A percentile compares a stretch with the other conserved stretches of the same genome.
Evolutionary conservation across 345 rosid genomes (phyloP).

Genomic region (Arabidopsis arenosa): DNA sequence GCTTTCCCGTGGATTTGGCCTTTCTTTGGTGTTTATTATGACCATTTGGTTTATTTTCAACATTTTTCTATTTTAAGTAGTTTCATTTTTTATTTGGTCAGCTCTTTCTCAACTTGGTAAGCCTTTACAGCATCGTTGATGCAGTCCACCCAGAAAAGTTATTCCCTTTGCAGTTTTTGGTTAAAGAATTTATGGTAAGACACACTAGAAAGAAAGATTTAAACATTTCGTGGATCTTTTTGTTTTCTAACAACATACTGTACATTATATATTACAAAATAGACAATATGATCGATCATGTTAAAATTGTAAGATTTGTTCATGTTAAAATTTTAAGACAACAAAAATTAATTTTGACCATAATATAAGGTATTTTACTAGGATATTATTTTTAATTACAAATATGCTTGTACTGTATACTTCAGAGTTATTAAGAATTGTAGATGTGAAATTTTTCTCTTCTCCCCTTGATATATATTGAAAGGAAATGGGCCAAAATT

Average conservation of each 20-base stretch:
- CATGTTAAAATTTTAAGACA: too few relatives aligned
- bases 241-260: background rate
- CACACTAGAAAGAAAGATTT: background rate
- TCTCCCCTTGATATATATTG: too few relatives aligned
- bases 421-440: too few relatives aligned
- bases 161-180: slow-evolving; percentile 12
- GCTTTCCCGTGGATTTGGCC: slow-evolving; percentile 28
- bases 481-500: background rate
- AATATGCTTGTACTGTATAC: too few relatives aligned
- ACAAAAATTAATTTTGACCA: too few relatives aligned
- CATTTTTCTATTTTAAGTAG: slow-evolving; percentile 24
- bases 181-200: background rate
- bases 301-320: too few relatives aligned
- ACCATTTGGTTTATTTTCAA: slow-evolving; percentile 30
- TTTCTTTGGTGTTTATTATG: slow-evolving; percentile 31
- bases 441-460: too few relatives aligned
- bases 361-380: too few relatives aligned
- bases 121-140: slow-evolving; percentile 42
- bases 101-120: slow-evolving; percentile 37
- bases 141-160: slow-evolving; percentile 24
- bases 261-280: background rate
- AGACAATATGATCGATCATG: too few relatives aligned
- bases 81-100: slow-evolving; percentile 24
- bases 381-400: too few relatives aligned
- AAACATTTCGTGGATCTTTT: background rate